Evolutionary conservation across 805 yeast genomes (phyloP), one percentile per base, ranked within the genome.

Genomic region (Wickerhamiella kurtzmanii): DNA sequence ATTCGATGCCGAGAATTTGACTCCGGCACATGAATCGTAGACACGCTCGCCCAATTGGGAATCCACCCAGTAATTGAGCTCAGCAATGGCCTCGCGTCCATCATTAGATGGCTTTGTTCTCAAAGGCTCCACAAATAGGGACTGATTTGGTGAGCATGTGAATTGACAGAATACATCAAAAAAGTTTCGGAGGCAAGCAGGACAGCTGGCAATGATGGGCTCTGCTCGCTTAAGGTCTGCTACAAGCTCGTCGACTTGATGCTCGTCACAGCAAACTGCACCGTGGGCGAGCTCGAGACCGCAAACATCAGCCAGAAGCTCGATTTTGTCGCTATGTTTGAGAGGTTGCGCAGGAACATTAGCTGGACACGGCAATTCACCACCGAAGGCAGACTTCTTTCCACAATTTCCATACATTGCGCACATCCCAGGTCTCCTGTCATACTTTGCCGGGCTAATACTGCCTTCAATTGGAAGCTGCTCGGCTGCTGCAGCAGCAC

Each of bases 1-100:
- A 63, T 88, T 89, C 2, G 96, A 87, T 5, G 96, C 95, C 2
- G 89, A 78, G 62, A 92, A 88, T 64, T 89, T 87, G 60, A 89
- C 81, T 52, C 80, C 77, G 55, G 82, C 82, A 66, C 98, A 89
- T 1, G 95, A 84, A 48, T 87, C 82, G 60, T 68, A 89, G 56
- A 89, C 77, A 1, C 57, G 67, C 0, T 69, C 56, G 0, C 95
- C 95, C 68, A 77, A 76, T 1, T 56, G 56, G 1, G 74, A 69
- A 48, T 75, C 76, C 3, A 85, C 75, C 56, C 59, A 79, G 55
- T 77, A 78, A 40, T 78, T 75, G 41, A 87, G 64, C 59, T 82
- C 94, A 1, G 80, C 71, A 1, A 87, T 95, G 3, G 85, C 73
- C 0, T 69, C 74, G 39, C 68, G 59, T 13, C 76, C 76, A 1